phyloP scores from a whole-genome alignment of 2,329 filamentous ascomycete genomes.

The Fusarium neocosmosporiellum region DNA sequence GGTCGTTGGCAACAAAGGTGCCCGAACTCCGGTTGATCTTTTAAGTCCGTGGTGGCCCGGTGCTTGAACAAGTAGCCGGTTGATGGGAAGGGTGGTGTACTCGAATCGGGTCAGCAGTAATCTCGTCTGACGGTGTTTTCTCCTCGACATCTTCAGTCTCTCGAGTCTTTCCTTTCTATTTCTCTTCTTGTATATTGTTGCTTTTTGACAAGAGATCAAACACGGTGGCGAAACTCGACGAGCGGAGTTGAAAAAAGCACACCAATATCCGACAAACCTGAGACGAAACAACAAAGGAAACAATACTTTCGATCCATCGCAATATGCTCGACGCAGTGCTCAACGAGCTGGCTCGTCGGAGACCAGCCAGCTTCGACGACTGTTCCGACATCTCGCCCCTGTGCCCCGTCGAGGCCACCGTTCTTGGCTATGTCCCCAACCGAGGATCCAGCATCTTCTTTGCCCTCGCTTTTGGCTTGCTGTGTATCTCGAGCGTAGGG shows the following conservation, averaged over 20 bases:
- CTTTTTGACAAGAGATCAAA: not conserved
- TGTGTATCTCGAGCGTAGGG: slow-evolving; percentile 54
- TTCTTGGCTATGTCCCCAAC: slow-evolving; percentile 68
- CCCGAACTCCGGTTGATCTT: not conserved
- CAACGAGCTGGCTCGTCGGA: slow-evolving; percentile 24
- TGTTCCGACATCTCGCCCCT: slow-evolving; percentile 50
- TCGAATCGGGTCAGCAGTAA: not conserved
- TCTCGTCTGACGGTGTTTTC: not conserved
- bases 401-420: slow-evolving; percentile 65
- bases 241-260: not conserved
- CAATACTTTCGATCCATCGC: not conserved
- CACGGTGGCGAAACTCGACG: not conserved
- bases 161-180: not conserved
- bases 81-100: not conserved
- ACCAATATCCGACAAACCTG: not conserved
- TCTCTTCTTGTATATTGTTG: slow-evolving; percentile 1
- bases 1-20: not conserved
- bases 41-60: not conserved
- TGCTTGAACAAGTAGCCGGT: not conserved
- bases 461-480: slow-evolving; percentile 60
- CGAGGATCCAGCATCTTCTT: slow-evolving; percentile 67
- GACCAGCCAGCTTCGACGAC: slow-evolving; percentile 37
- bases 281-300: not conserved
- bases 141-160: not conserved
- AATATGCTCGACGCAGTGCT: slow-evolving; percentile 13